Base-by-base conservation (phyloP, 257 asterid genomes). In the Capsicum pubescens region DNA sequence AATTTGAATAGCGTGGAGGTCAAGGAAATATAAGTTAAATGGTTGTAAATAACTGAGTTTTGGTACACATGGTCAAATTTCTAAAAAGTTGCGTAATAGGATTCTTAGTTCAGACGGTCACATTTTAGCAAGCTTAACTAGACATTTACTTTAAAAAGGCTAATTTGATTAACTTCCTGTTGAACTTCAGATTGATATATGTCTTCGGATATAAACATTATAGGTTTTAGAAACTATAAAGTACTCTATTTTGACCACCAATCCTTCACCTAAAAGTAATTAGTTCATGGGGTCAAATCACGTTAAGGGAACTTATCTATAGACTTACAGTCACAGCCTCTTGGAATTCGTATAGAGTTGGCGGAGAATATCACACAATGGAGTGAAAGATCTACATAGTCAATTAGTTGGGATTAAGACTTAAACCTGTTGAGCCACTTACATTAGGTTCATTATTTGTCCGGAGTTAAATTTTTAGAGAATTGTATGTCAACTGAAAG, bases 351-450 rank as follows among this genome's bases (percentile, higher is more conserved):
- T 21, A 7, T 13, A 6, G 59, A 48, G 80, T 72, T 72, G 8
- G 61, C 46, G 14, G 7, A 21, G 21, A 26, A 21, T 14, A 76
- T 13, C 12, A 26, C 61, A 11, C 61, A 21, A 21, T 52, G 61
- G 14, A 76, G 60, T 56, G 58, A 76, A 76, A 50, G 46, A 19
- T 50, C 19, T 26, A 3, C 46, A 50, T 21, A 52, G 81, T 54
- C 21, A 21, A 13, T 76, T 76, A 21, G 60, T 76, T 50, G 21
- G 46, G 21, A 44, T 44, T 74, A 74, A 26, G 81, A 76, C 61
- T 52, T 50, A 13, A 12, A 50, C 63, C 79, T 76, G 42, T 76
- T 52, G 81, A 76, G 81, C 60, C 81, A 76, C 81, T 76, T 76
- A 15, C 5, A 0, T 52, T 50, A 21, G 26, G 21, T 76, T 50